A percentile compares a stretch with the other conserved stretches of the same genome.
Conservation (phyloP, 495 filamentous ascomycete species). For the Penicillium parvum region DNA sequence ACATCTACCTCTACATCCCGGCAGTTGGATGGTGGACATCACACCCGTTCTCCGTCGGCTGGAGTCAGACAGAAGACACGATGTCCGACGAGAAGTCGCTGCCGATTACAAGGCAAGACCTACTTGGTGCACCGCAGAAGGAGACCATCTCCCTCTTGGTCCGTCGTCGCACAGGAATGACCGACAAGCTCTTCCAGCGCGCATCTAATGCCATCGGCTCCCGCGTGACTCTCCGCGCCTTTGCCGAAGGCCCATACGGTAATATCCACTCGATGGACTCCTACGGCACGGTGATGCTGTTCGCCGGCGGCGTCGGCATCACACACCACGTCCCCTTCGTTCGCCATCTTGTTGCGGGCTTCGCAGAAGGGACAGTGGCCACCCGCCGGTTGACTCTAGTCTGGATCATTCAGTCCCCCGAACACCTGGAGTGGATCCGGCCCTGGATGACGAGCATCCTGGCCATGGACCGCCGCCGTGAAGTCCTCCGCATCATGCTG, state of each 20-base stretch:
- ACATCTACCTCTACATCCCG: conserved; percentile 81
- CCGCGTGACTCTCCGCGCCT: conserved; percentile 50
- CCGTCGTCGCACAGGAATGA: conserved; percentile 83
- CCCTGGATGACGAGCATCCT: conserved; percentile 91
- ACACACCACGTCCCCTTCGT: conserved; percentile 92
- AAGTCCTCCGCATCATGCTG: conserved; percentile 76
- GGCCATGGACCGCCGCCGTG: conserved; percentile 67
- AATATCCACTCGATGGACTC: conserved; percentile 77
- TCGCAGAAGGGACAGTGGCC: conserved; percentile 68
- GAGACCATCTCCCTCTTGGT: conserved; percentile 73
- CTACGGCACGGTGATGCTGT: conserved; percentile 85
- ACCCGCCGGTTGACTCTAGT: conserved; percentile 76
- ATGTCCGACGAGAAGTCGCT: conserved; percentile 41
- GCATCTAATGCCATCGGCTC: conserved; percentile 40
- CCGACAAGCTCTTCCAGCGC: conserved; percentile 69
- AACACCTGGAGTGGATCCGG: conserved; percentile 86
- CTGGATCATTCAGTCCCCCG: conserved; percentile 86
- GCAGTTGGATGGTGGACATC: conserved; percentile 73
- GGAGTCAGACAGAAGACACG: conserved; percentile 54
- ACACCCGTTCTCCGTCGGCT: conserved; percentile 92
- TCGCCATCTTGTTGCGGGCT: conserved; percentile 70
- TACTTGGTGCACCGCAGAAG: conserved; percentile 33
- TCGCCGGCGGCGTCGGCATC: conserved; percentile 90
- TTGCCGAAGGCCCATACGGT: conserved; percentile 86
- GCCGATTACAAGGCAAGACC: conserved; percentile 34